Conservation (phyloP, 2,329 filamentous ascomycete species). For the Calcarisporium arbuscula region DNA sequence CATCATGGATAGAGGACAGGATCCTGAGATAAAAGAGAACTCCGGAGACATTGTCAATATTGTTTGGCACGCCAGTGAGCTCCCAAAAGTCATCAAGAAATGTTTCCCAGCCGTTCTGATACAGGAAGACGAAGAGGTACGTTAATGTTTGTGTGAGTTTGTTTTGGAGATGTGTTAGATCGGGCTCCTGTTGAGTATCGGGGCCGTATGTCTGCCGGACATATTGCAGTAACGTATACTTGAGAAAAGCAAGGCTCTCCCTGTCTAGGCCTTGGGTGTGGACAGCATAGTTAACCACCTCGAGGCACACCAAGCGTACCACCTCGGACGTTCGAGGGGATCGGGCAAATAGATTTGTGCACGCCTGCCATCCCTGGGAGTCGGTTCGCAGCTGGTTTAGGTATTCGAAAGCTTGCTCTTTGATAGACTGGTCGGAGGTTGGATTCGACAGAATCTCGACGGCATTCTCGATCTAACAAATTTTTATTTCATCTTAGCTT, state of each 20-base stretch:
- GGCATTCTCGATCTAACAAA: constrained; percentile 81
- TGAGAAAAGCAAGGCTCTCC: constrained; percentile 67
- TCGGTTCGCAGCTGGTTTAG: constrained; percentile 73
- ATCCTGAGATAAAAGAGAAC: constrained; percentile 85
- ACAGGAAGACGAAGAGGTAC: constrained; percentile 83
- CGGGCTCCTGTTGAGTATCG: constrained; percentile 51
- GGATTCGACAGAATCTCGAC: constrained; percentile 91
- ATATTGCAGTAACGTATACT: constrained; percentile 76
- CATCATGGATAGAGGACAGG: constrained; percentile 85
- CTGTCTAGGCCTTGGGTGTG: constrained; percentile 71
- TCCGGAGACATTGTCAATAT: constrained; percentile 64
- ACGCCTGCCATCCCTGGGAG: constrained; percentile 83
- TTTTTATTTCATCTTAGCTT: too few relatives aligned
- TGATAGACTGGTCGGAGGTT: constrained; percentile 65
- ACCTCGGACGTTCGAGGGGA: constrained; percentile 72
- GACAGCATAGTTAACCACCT: constrained; percentile 88
- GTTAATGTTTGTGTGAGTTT: constrained; percentile 96
- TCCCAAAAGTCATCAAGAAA: constrained; percentile 88
- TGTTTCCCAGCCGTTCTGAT: constrained; percentile 76
- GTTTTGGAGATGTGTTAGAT: constrained; percentile 79
- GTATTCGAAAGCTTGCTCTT: constrained; percentile 77
- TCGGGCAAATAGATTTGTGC: constrained; percentile 77
- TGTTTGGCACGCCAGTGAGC: constrained; percentile 60
- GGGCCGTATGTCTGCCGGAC: constrained; percentile 67
- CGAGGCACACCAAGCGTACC: constrained; percentile 81